Evolutionary conservation across 2,329 filamentous ascomycete genomes (phyloP).

Genomic region (Diaporthe helianthi): DNA sequence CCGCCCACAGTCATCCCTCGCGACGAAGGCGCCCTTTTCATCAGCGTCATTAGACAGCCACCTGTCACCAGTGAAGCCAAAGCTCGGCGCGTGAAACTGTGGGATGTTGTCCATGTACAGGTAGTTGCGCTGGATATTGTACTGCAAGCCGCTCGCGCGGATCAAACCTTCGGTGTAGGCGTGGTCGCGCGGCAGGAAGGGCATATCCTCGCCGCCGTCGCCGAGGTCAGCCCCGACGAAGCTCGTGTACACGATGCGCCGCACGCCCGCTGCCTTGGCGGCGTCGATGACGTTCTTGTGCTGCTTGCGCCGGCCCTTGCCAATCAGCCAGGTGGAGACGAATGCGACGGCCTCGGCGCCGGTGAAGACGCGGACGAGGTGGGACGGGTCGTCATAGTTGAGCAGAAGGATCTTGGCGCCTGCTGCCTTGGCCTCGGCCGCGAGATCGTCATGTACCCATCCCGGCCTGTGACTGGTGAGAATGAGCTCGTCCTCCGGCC

Average conservation of each 20-base stretch:
- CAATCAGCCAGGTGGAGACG: conserved; percentile 37
- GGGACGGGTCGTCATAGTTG: conserved; percentile 35
- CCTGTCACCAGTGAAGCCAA: conserved; percentile 35
- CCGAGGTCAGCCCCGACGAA: conserved; percentile 36
- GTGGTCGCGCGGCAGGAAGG: conserved; percentile 37
- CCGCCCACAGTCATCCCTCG: conserved; percentile 37
- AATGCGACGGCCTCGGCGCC: conserved; percentile 38
- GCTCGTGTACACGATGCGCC: conserved; percentile 37
- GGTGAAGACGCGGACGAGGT: conserved; percentile 33
- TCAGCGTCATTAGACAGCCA: conserved; percentile 37
- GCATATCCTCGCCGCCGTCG: conserved; percentile 31
- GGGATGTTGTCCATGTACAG: conserved; percentile 37
- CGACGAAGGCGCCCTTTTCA: conserved; percentile 35
- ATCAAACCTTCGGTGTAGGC: conserved; percentile 36
- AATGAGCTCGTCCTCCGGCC: conserved; percentile 35
- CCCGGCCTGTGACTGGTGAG: conserved; percentile 30
- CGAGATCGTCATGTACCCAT: conserved; percentile 24
- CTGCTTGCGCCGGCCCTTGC: conserved; percentile 34
- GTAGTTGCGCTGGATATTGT: conserved; percentile 38
- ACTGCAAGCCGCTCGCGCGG: conserved; percentile 34
- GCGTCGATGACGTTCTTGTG: conserved; percentile 36
- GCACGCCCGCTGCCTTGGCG: conserved; percentile 31
- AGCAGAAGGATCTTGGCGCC: conserved; percentile 31
- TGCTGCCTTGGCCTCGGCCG: conserved; percentile 20
- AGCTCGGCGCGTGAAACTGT: conserved; percentile 34